Evolutionary conservation across 1,139 yeast genomes (phyloP).

Genomic region (Taphrina communis): DNA sequence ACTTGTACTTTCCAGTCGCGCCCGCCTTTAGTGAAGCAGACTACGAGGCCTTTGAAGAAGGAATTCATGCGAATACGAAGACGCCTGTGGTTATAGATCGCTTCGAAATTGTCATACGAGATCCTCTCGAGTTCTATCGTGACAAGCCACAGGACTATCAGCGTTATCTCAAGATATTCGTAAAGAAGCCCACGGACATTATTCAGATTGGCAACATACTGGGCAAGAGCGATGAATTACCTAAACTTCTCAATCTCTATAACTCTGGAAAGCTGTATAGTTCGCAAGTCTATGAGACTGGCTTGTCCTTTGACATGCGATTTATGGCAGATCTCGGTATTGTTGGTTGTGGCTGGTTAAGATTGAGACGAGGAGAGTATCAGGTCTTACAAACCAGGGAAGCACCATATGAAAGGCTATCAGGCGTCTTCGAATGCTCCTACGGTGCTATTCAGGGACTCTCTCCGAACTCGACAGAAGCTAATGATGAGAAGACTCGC

Average conservation of each 20-base stretch:
- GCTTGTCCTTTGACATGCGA: conserved; percentile 25
- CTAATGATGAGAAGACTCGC: conserved; percentile 27
- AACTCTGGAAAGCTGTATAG: conserved; percentile 28
- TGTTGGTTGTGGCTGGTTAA: conserved; percentile 38
- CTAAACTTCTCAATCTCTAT: conserved; percentile 28
- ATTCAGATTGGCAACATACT: conserved; percentile 24
- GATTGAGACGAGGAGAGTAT: conserved; percentile 7
- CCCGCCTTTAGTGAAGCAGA: conserved; percentile 21
- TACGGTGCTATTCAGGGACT: conserved; percentile 15
- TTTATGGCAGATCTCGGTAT: conserved; percentile 33
- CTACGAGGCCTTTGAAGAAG: conserved; percentile 18
- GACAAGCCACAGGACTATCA: conserved; percentile 25
- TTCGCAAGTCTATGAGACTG: conserved; percentile 37
- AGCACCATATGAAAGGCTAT: conserved; percentile 22
- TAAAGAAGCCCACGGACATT: conserved; percentile 18
- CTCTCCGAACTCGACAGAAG: conserved; percentile 26
- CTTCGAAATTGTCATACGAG: conserved; percentile 15
- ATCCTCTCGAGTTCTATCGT: conserved; percentile 34
- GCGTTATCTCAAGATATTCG: conserved; percentile 25
- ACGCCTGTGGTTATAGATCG: neutral
- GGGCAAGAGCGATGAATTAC: conserved; percentile 35
- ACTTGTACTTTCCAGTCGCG: conserved; percentile 32
- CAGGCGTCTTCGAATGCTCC: conserved; percentile 16
- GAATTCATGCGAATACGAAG: conserved; percentile 19
- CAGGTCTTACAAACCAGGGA: neutral